Conservation (phyloP, 1,139 yeast species). For the Oligophagozyma castellii region DNA sequence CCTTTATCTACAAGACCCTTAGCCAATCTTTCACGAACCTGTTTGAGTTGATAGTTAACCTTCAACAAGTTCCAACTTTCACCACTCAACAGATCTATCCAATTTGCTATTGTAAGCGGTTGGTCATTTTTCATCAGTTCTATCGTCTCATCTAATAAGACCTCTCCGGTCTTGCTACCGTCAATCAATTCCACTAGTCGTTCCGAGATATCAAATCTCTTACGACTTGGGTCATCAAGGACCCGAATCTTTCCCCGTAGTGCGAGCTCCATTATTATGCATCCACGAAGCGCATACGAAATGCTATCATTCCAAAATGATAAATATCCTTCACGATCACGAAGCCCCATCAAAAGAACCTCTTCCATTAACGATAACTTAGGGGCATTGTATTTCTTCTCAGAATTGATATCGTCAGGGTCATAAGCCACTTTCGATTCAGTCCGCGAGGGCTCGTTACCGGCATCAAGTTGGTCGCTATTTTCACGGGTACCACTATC, state of each 20-base stretch:
- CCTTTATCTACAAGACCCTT: constrained; percentile 97
- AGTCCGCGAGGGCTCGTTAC: constrained; percentile 9
- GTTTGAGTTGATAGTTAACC: constrained; percentile 88
- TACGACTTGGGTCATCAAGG: constrained; percentile 84
- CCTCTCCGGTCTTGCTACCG: constrained; percentile 85
- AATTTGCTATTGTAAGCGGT: constrained; percentile 64
- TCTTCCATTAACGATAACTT: constrained; percentile 90
- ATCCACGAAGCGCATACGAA: constrained; percentile 90
- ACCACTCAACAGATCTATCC: constrained; percentile 91
- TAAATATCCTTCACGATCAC: constrained; percentile 89
- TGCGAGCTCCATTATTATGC: constrained; percentile 84
- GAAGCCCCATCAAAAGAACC: constrained; percentile 79
- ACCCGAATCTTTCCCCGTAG: constrained; percentile 79
- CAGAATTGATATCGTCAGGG: constrained; percentile 40
- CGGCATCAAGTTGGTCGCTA: constrained; percentile 3
- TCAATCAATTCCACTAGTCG: constrained; percentile 80
- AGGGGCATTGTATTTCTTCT: constrained; percentile 37
- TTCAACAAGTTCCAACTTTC: constrained; percentile 97
- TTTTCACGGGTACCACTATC: constrained; percentile 8
- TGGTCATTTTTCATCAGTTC: constrained; percentile 81
- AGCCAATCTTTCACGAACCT: constrained; percentile 91
- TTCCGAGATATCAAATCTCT: constrained; percentile 78
- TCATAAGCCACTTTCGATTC: constrained; percentile 33
- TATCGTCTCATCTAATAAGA: constrained; percentile 81
- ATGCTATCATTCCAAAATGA: constrained; percentile 98